These are phyloP conservation scores for Scedosporium dehoogii DNA, from an alignment of 2,329 filamentous ascomycete genomes.

Conservation along the genomic window DNA sequence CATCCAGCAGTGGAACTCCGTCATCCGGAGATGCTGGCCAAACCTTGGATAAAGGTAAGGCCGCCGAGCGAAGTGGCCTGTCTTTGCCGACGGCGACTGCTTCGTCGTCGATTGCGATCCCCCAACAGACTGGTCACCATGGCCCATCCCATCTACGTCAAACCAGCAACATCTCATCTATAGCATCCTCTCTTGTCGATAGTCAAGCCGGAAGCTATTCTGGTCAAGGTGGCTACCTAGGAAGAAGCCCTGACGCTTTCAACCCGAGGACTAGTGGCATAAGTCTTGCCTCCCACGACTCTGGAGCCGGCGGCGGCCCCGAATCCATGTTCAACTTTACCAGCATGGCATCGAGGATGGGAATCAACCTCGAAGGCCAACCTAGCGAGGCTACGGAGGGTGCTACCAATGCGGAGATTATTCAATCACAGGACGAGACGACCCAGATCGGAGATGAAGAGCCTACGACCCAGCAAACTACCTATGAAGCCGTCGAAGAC, in stretches of 20 bases:
- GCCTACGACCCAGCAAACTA: constrained; percentile 23
- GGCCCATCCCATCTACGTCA: constrained; percentile 67
- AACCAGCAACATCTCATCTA: constrained; percentile 78
- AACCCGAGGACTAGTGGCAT: constrained; percentile 45
- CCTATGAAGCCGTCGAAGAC: constrained; percentile 14
- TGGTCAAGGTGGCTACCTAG: constrained; percentile 17
- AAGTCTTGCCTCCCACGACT: constrained; percentile 37
- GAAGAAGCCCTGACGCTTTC: constrained; percentile 22
- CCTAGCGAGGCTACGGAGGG: background rate
- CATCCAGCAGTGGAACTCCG: constrained; percentile 18
- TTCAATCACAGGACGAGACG: background rate
- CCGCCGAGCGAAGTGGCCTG: constrained; percentile 41
- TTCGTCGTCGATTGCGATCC: constrained; percentile 28
- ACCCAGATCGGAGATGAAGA: constrained; percentile 23
- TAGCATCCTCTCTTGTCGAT: constrained; percentile 66
- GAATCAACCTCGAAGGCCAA: constrained; percentile 41
- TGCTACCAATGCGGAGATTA: background rate
- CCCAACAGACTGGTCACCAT: constrained; percentile 36
- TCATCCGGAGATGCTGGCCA: constrained; percentile 22
- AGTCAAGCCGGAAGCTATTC: constrained; percentile 46
- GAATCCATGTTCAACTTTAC: constrained; percentile 90
- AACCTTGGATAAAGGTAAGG: constrained; percentile 55
- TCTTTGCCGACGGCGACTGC: constrained; percentile 14
- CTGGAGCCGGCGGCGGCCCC: constrained; percentile 39
- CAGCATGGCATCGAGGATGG: constrained; percentile 78